Conservation (phyloP, 345 rosid species). For the Barbarea vulgaris region DNA sequence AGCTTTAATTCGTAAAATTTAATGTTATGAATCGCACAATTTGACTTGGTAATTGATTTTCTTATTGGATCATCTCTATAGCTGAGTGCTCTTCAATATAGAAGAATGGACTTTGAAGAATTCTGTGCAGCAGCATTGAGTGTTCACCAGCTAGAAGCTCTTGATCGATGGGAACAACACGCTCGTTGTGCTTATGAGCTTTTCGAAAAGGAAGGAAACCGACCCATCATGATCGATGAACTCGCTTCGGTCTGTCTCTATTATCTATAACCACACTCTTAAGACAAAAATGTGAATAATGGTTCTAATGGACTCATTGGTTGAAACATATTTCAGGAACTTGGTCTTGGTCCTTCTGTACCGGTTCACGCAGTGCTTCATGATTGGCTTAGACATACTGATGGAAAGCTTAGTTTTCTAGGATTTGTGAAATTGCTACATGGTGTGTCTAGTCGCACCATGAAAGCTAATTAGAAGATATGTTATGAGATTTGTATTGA, state of each 20-base stretch:
- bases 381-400: constrained; percentile 93
- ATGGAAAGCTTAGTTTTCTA: constrained; percentile 93
- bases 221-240: constrained; percentile 88
- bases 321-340: constrained; percentile 59
- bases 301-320: neutral
- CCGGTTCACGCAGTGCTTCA: constrained; percentile 91
- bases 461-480: constrained; percentile 55
- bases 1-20: neutral
- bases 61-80: constrained; percentile 31
- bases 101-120: constrained; percentile 93
- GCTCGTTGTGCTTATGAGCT: constrained; percentile 92
- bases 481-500: constrained; percentile 37
- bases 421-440: constrained; percentile 90
- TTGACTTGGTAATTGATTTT: neutral
- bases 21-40: neutral
- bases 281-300: neutral
- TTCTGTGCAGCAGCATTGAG: constrained; percentile 89
- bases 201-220: constrained; percentile 92
- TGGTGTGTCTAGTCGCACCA: constrained; percentile 70
- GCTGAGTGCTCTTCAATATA: constrained; percentile 87
- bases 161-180: constrained; percentile 87
- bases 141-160: constrained; percentile 91
- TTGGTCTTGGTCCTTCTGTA: constrained; percentile 82
- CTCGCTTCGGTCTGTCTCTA: constrained; percentile 64
- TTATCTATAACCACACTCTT: neutral